phyloP scores from a whole-genome alignment of 2,329 filamentous ascomycete genomes.

The Coniosporium tulheliwenetii region DNA sequence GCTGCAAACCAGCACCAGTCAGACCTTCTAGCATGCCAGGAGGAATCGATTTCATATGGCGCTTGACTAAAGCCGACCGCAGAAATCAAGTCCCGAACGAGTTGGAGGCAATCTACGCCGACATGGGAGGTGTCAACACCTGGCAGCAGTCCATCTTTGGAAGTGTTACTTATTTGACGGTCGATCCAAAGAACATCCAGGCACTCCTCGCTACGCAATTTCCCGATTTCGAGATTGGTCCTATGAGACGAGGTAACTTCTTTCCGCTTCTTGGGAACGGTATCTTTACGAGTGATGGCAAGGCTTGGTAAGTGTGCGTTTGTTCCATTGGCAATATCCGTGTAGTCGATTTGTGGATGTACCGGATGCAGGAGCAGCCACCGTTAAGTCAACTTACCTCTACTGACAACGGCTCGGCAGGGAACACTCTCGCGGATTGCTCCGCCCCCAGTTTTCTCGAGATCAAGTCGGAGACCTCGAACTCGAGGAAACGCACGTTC shows the following conservation, averaged over 20 bases:
- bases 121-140: no score
- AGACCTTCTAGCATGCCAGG: no score
- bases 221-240: slow-evolving; percentile 14
- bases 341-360: neutral
- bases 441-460: slow-evolving; percentile 21
- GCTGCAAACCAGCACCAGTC: no score
- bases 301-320: no score
- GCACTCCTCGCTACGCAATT: slow-evolving; percentile 17
- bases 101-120: no score
- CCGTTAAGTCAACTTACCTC: no score
- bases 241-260: slow-evolving; percentile 12
- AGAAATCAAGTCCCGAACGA: no score
- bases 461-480: slow-evolving; percentile 21
- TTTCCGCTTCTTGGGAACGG: slow-evolving; percentile 14
- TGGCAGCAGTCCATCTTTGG: slow-evolving; percentile 5
- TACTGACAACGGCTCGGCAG: slow-evolving; percentile 2
- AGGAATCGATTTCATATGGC: no score
- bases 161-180: slow-evolving; percentile 12
- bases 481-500: slow-evolving; percentile 17
- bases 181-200: slow-evolving; percentile 19
- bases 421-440: slow-evolving; percentile 18
- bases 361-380: no score
- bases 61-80: no score
- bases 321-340: neutral
- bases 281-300: slow-evolving; percentile 6